Evolutionary conservation across 2,329 filamentous ascomycete genomes (phyloP).

Genomic region (Drechslera avenae): DNA sequence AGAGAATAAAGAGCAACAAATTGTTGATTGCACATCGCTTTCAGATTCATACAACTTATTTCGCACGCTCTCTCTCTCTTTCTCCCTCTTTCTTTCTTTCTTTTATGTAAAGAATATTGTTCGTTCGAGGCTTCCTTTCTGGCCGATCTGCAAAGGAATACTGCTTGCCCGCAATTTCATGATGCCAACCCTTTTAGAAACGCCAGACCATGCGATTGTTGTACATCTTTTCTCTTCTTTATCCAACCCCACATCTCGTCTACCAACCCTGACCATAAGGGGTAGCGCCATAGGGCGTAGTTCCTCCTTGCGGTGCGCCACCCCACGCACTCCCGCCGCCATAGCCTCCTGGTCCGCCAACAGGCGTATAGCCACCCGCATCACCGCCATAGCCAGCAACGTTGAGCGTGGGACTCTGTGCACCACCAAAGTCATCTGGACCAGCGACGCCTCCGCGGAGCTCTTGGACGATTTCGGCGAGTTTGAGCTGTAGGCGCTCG

Average conservation of each 20-base stretch:
- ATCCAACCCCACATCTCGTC: not conserved
- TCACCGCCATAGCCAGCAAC: constrained; percentile 63
- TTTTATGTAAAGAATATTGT: no score
- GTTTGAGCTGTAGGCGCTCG: constrained; percentile 84
- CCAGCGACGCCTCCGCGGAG: constrained; percentile 62
- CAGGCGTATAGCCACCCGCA: constrained; percentile 65
- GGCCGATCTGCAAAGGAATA: not conserved
- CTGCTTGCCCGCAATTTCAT: not conserved
- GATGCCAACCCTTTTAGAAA: constrained; percentile 21
- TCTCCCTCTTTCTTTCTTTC: no score
- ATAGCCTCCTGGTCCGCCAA: constrained; percentile 57
- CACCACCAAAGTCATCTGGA: constrained; percentile 63
- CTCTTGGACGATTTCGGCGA: constrained; percentile 76
- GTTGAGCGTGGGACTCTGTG: constrained; percentile 65
- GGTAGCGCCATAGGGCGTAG: constrained; percentile 65
- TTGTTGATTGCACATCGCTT: no score
- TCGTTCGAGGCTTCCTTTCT: no score
- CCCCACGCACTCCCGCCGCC: constrained; percentile 68
- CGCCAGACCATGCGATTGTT: constrained; percentile 38
- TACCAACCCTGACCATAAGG: constrained; percentile 59
- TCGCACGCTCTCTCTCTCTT: no score
- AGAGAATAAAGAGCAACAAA: no score
- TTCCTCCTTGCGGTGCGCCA: constrained; percentile 47
- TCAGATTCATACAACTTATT: no score
- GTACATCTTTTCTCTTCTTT: constrained; percentile 13